A percentile compares a stretch with the other conserved stretches of the same genome.
Evolutionary conservation across 1,139 yeast species (phyloP).

Genomic region (Magnusiomyces sp.): DNA sequence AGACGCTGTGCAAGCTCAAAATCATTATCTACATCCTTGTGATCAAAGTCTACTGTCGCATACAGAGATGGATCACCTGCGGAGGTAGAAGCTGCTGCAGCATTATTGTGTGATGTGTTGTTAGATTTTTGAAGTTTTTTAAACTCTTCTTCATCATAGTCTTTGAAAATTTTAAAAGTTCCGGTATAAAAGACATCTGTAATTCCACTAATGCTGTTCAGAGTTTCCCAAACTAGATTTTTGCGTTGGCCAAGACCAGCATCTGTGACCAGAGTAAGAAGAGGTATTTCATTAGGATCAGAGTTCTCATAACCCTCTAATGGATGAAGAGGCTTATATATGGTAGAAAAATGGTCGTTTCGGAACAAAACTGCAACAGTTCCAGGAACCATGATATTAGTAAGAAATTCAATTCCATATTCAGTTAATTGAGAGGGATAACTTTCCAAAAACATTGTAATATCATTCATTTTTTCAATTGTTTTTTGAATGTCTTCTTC

Average conservation of each 20-base stretch:
- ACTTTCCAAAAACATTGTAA: slow-evolving; percentile 37
- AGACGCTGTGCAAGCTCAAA: background rate
- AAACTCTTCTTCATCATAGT: slow-evolving; percentile 7
- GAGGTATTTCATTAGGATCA: slow-evolving; percentile 29
- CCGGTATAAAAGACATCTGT: slow-evolving; percentile 62
- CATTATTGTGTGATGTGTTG: background rate
- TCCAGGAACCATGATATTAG: slow-evolving; percentile 37
- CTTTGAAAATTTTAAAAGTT: slow-evolving; percentile 24
- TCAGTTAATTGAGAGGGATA: slow-evolving; percentile 67
- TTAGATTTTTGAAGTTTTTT: background rate
- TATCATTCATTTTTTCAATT: background rate
- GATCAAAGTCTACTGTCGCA: background rate
- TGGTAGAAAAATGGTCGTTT: slow-evolving; percentile 75
- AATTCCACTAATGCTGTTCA: slow-evolving; percentile 56
- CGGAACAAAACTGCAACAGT: slow-evolving; percentile 64
- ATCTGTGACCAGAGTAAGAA: slow-evolving; percentile 66
- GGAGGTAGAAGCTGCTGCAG: background rate
- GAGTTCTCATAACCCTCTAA: background rate
- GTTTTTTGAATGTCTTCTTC: background rate
- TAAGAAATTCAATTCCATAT: slow-evolving; percentile 44
- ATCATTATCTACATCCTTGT: background rate
- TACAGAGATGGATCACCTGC: background rate
- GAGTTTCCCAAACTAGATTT: slow-evolving; percentile 67
- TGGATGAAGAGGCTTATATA: slow-evolving; percentile 41
- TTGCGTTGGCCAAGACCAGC: slow-evolving; percentile 45